Evolutionary conservation across 164 flowering plant species (phyloP), one percentile per base, ranked within the genome.

Genomic region (Santalum album): DNA sequence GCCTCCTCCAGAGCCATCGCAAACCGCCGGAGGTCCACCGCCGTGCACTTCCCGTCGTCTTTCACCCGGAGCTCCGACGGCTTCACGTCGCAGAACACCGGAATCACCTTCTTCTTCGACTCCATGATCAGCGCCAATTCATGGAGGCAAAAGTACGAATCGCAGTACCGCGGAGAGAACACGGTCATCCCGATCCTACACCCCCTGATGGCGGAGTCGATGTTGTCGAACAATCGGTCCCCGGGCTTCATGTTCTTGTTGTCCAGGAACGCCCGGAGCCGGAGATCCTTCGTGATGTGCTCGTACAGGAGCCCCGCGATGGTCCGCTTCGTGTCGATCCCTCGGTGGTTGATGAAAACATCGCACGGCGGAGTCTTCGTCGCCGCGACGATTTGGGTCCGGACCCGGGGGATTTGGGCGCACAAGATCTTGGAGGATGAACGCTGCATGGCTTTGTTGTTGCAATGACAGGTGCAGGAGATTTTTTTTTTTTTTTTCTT

Each of bases 241-340:
- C 91, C 91, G 1, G 91, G 84, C 55, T 69, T 76, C 91, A 82
- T 78, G 71, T 47, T 76, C 67, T 62, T 73, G 72, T 62, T 73
- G 51, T 84, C 91, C 61, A 82, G 50, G 49, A 84, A 84, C 2
- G 84, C 70, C 15, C 55, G 59, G 0, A 75, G 62, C n/a, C 69
- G 49, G 0, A 67, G 53, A 16, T 58, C 48, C 0, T 22, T n/a
- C 4, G 21, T 2, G 1, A 84, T 59, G 17, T 72, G 79, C 26
- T 76, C 57, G 42, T 71, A 72, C 7, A 84, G 61, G 65, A 84
- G 49, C 7, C 78, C 84, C 0, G 84, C 69, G 1, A 82, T 54
- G 39, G 61, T 73, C 25, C 64, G 56, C 61, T 78, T 82, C 2
- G 88, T 85, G 53, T 82, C 86, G 11, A 63, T 58, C 0, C 83